Evolutionary conservation across 345 rosid genomes (phyloP), one percentile per base, ranked within the genome.

Genomic region (Euphorbia lathyris): DNA sequence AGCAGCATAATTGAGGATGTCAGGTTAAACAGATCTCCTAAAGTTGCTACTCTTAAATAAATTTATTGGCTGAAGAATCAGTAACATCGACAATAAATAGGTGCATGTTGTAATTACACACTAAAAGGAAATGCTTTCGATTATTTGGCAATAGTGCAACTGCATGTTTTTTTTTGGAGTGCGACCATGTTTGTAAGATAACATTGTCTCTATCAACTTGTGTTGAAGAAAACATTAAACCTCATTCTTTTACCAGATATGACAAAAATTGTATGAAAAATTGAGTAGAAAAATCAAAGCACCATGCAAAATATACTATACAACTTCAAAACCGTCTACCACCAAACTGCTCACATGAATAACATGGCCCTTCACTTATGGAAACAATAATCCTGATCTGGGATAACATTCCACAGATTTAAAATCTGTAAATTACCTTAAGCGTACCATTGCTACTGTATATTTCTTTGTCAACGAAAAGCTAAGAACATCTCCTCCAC

Each of bases 401-500:
- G 65, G 61, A 69, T 69, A 63, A 66, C 51, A 72, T 78, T 76
- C 82, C 69, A 60, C 72, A 69, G 57, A 66, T 55, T 65, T 71
- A 58, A 80, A 67, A 82, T 76, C 74, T 72, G 82, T 74, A 75
- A 74, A 80, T 85, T 89, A 90, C 97, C 97, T 94, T 78, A n/a
- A 58, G 75, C 63, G 70, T 71, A 79, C 71, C 70, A 75, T 60
- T 81, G 82, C 78, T 83, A 85, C 79, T 67, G 78, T 81, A 80
- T 84, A 80, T 79, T 77, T 88, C 88, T 88, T 86, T 87, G 14
- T 82, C 86, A 85, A 83, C 77, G 94, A 85, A 83, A 89, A 75
- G 94, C 85, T 79, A 79, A 86, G 87, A 82, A 78, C 69, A 69
- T 71, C 86, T 79, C 85, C 90, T 85, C 86, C 88, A 86, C 90